Conservation (phyloP, 2,329 filamentous ascomycete genomes). For the Sporothrix pallida region DNA sequence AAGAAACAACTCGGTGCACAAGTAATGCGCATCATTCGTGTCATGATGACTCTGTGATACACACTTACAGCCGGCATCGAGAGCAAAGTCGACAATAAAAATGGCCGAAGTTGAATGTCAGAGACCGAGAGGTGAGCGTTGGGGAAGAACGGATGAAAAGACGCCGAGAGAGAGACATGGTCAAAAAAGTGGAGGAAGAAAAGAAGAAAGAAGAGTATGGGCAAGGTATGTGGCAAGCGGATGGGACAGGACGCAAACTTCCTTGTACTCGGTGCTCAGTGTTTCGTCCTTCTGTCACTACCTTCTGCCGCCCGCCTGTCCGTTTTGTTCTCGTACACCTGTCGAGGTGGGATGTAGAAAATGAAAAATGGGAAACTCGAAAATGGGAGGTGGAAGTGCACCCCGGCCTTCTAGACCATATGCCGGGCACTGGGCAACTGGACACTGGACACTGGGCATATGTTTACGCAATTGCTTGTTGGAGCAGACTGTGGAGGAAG, state of each 20-base stretch:
- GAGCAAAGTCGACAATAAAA: background rate
- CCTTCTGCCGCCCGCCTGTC: constrained; percentile 5
- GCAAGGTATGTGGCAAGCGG: background rate
- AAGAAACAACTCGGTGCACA: background rate
- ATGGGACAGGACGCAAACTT: background rate
- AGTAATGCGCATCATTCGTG: constrained; percentile 23
- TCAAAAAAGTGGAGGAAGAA: too few relatives aligned
- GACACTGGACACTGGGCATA: too few relatives aligned
- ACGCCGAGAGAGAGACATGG: background rate
- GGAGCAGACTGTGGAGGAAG: too few relatives aligned
- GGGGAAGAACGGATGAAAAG: background rate
- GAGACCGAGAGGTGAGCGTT: background rate
- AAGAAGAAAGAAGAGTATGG: background rate
- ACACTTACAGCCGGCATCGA: background rate
- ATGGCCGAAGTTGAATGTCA: background rate
- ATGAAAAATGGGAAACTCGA: background rate
- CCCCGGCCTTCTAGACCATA: too few relatives aligned
- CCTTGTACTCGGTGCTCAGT: background rate
- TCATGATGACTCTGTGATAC: constrained; percentile 7
- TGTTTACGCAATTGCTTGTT: too few relatives aligned
- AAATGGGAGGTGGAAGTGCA: too few relatives aligned
- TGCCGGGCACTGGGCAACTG: too few relatives aligned
- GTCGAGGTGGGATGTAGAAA: background rate
- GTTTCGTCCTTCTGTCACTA: constrained; percentile 27
- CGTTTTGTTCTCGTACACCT: background rate